Percentiles rank a stretch among this genome's conserved stretches.
phyloP scores from a whole-genome alignment of 2,329 filamentous ascomycete species.

The Myriosclerotinia curreyana region DNA sequence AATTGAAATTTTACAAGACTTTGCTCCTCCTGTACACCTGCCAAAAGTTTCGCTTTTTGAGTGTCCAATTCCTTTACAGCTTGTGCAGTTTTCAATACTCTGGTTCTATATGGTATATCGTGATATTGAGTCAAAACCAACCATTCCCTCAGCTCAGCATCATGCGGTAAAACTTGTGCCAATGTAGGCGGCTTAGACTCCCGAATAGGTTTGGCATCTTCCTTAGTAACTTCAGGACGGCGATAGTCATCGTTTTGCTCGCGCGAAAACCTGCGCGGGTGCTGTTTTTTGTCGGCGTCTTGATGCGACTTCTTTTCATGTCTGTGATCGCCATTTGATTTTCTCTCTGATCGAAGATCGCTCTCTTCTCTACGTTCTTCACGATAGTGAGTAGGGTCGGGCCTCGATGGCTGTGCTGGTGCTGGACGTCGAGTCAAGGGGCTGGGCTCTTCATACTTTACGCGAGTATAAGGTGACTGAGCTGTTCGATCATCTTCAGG shows the following conservation, averaged over 20 bases:
- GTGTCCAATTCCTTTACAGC: conserved; percentile 33
- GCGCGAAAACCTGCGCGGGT: conserved; percentile 25
- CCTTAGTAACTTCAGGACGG: conserved; percentile 24
- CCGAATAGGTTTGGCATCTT: conserved; percentile 26
- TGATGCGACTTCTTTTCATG: conserved; percentile 27
- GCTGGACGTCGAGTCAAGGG: conserved; percentile 25
- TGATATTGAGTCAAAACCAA: conserved; percentile 40
- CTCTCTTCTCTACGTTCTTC: conserved; percentile 31
- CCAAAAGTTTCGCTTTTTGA: conserved; percentile 36
- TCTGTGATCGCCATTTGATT: conserved; percentile 24
- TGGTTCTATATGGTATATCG: conserved; percentile 39
- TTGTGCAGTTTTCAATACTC: conserved; percentile 30
- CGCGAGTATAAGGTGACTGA: conserved; percentile 23
- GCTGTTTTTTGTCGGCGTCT: conserved; percentile 26
- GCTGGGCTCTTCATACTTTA: conserved; percentile 22
- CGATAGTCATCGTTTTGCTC: conserved; percentile 28
- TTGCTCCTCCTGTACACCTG: conserved; percentile 34
- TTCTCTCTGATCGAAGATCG: conserved; percentile 27
- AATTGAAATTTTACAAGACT: conserved; percentile 11
- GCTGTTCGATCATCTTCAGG: conserved; percentile 24
- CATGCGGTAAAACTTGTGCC: conserved; percentile 31
- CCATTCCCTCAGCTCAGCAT: conserved; percentile 41
- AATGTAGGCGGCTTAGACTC: conserved; percentile 30
- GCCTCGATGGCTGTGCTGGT: conserved; percentile 17
- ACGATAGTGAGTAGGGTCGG: conserved; percentile 22